Evolutionary conservation across 1,139 yeast species (phyloP), one percentile per base, ranked within the genome.

Genomic region (Blastobotrys raffinosifermentans): DNA sequence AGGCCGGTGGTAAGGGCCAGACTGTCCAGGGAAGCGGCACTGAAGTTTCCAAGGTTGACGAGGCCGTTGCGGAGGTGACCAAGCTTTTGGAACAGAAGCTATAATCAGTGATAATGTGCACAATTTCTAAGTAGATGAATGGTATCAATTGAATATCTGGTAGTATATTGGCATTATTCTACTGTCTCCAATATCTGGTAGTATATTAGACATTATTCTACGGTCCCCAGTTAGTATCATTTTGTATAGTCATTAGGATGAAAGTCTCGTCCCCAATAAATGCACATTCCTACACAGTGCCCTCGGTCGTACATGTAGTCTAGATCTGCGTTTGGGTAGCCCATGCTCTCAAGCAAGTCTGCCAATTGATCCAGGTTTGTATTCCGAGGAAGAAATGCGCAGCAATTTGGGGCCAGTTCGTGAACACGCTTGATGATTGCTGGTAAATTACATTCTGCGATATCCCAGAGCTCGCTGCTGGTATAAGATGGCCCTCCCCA

Each of bases 1-100:
- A 83, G 62, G 94, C 96, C 43, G 99, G 99, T 65, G 99, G 99
- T 61, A 91, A 86, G 66, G 97, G 96, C 45, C 85, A 87, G 51
- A 79, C 89, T 43, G 86, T 87, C 49, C 98, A 91, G 69, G 99
- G 99, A 62, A 82, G 87, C 78, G 98, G 98, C 54, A 86, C 80
- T 53, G 83, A 85, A 45, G 73, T 78, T 27, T 70, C 66, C 30
- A 85, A 84, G 48, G 71, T 87, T 40, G 70, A 69, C 31, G 73
- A 70, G 29, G 99, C 98, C 20, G 69, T 89, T 47, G 74, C 70
- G 29, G 86, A 79, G 50, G 74, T 89, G 38, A 70, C 71, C 46
- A 67, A 70, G 50, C 58, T 77, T 40, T 71, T 87, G 30, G 32
- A 37, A 13, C 45, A 45, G 32, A 47, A 48, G 41, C 25, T 49